Percentiles rank a stretch among this genome's conserved stretches.
Conservation (phyloP, 1,139 yeast genomes). For the Nadsonia commutata region DNA sequence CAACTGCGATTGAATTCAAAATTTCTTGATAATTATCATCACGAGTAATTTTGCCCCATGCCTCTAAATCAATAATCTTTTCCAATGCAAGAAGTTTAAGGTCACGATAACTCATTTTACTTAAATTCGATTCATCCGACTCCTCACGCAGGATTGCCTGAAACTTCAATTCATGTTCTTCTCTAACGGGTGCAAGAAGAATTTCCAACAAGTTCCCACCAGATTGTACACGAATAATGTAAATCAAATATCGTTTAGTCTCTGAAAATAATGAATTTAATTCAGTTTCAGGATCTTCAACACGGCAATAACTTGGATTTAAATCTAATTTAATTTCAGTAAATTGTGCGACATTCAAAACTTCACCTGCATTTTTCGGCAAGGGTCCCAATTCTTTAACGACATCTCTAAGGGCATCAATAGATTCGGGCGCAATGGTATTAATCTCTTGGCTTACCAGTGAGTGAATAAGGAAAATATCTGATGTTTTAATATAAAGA, state of each 20-base stretch:
- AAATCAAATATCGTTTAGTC: slow-evolving; percentile 66
- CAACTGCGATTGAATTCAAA: slow-evolving; percentile 70
- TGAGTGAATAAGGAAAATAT: slow-evolving; percentile 48
- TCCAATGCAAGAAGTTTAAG: slow-evolving; percentile 67
- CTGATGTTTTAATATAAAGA: slow-evolving; percentile 46
- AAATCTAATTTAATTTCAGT: slow-evolving; percentile 27
- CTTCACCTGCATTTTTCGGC: slow-evolving; percentile 31
- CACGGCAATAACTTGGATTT: slow-evolving; percentile 26
- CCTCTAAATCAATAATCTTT: slow-evolving; percentile 61
- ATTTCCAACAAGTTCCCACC: slow-evolving; percentile 61
- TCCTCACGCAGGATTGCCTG: slow-evolving; percentile 40
- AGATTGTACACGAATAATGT: slow-evolving; percentile 67
- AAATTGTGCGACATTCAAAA: slow-evolving; percentile 25
- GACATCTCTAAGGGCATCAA: slow-evolving; percentile 43
- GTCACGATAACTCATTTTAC: slow-evolving; percentile 37
- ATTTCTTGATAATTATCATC: slow-evolving; percentile 63
- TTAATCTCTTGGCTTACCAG: slow-evolving; percentile 40
- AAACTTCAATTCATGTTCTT: slow-evolving; percentile 52
- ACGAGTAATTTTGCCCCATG: slow-evolving; percentile 50
- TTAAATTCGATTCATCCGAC: slow-evolving; percentile 10
- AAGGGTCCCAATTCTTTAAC: slow-evolving; percentile 28
- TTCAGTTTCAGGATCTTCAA: slow-evolving; percentile 27
- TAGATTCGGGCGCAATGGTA: slow-evolving; percentile 27
- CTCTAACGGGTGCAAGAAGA: slow-evolving; percentile 54
- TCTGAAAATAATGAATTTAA: slow-evolving; percentile 46